Base-by-base conservation (phyloP, 2,329 filamentous ascomycete species). In the Coleophoma crateriformis region DNA sequence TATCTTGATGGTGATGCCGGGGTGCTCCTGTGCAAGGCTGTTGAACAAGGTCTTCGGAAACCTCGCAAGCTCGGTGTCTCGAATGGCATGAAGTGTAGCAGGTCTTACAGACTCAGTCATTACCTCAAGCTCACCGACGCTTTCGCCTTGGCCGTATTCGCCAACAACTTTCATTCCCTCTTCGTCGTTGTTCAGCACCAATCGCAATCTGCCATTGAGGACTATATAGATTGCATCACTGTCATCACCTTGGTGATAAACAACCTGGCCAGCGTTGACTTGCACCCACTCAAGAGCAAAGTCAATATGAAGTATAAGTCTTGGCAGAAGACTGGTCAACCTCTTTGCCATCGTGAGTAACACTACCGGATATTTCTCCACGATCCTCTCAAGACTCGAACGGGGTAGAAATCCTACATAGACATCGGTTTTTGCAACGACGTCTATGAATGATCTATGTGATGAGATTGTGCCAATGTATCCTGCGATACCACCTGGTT, bases 171-270 rank as follows among this genome's bases (percentile, higher is more conserved):
- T 87, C 71, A 96, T 86, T 3, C 86, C 87, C 1, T 90, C 90
- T 55, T 88, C 86, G 43, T 87, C 82, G 13, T 82, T 82, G 59
- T 96, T 91, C 52, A 90, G 79, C 0, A 99, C 87, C 0, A 92
- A 80, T 49, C 95, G 81, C 15, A 99, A 70, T 14, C 94, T 87
- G 10, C 94, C 94, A 59, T 99, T 99, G 14, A 99, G 78, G 2
- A 99, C 94, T 53, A 99, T 91, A 61, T 97, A 99, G 38, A 99
- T 99, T 1, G 95, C 92, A 67, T 99, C 94, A 61, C 94, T 99
- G 57, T 97, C 94, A 57, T 99, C 91, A 2, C 85, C 85, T 67
- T 95, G 88, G 57, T 95, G 89, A 65, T 95, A 96, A 34, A 99
- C 88, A 10, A 96, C 88, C 64, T 99, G 90, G 0, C 94, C 91